Base-by-base conservation (phyloP, 257 asterid species). In the Solanum dulcamara region DNA sequence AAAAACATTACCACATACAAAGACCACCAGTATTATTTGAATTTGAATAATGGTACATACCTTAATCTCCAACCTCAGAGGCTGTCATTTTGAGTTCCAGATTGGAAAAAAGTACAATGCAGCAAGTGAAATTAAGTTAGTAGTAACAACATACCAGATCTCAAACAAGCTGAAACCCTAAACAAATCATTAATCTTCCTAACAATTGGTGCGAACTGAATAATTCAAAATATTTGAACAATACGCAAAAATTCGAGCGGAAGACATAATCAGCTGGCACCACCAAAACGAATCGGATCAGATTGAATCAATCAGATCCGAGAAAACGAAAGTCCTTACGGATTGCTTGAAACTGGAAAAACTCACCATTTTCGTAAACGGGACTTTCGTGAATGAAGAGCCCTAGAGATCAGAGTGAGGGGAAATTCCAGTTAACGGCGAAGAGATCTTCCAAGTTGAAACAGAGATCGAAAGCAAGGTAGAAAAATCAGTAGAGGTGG, bases 51-150 rank as follows among this genome's bases (percentile, higher is more conserved):
- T 3, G 51, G 38, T 38, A 38, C 28, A 26, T 87, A 90, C 93
- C 93, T 90, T 90, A 87, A 90, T 90, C 85, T 90, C 91, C 83
- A 90, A 87, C 85, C 91, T 85, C 70, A 90, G 91, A 81, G 93
- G 93, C 93, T 90, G 89, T 9, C 24, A 75, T 75, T 14, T 44
- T 38, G 38, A 75, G 57, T 75, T 75, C 59, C 81, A 75, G 38
- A 75, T 75, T 75, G 22, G 38, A 48, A 44, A 70, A 44, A 84
- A 80, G 32, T 86, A 85, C 81, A 62, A 17, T 3, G 81, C 72
- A 81, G 81, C n/a, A 35, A 70, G 60, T 4, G 35, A 40, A 81
- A 28, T 83, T 83, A 46, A 40, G 85, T 83, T 66, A 83, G 80
- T 44, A 66, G 66, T 24, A 33, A 42, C 72, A 68, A 71, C 87